A percentile compares a stretch with the other conserved stretches of the same genome.
These are phyloP conservation scores for Chaetoceros tenuissimus DNA, from an alignment of 108 stramenopile genomes.

Conservation along the genomic window DNA sequence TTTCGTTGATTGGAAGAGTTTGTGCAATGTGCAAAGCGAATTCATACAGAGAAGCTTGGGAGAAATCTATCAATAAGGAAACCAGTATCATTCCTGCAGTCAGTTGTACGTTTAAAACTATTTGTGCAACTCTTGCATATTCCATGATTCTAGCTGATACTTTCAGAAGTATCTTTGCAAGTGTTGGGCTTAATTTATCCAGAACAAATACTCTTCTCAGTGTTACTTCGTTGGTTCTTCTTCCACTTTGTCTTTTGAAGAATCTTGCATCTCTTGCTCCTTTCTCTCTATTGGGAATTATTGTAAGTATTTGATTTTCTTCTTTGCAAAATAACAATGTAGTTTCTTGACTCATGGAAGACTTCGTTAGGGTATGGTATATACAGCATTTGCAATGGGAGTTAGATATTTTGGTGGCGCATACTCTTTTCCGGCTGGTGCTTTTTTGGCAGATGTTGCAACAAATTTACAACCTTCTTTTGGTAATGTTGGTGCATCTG, in stretches of 20 bases:
- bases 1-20: constrained; percentile 81
- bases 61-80: constrained; percentile 59
- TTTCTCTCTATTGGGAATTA: constrained; percentile 80
- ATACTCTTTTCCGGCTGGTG: constrained; percentile 59
- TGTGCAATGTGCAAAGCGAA: constrained; percentile 77
- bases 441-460: constrained; percentile 53
- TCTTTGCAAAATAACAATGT: no score
- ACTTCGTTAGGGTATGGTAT: no score
- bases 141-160: constrained; percentile 95
- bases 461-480: constrained; percentile 54
- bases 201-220: constrained; percentile 53
- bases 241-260: constrained; percentile 91
- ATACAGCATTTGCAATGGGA: constrained; percentile 75
- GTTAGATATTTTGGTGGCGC: constrained; percentile 70
- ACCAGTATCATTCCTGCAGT: constrained; percentile 75
- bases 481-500: constrained; percentile 56
- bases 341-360: no score
- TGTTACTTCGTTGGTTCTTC: constrained; percentile 67
- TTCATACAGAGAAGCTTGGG: constrained; percentile 90
- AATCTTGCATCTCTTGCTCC: constrained; percentile 78
- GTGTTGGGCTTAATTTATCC: constrained; percentile 54
- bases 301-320: no score
- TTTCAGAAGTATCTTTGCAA: constrained; percentile 57
- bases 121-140: constrained; percentile 82
- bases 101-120: constrained; percentile 81